Evolutionary conservation across 176 grass and related monocot species (phyloP), one percentile per base, ranked within the genome.

Genomic region (Urochloa ruziziensis): DNA sequence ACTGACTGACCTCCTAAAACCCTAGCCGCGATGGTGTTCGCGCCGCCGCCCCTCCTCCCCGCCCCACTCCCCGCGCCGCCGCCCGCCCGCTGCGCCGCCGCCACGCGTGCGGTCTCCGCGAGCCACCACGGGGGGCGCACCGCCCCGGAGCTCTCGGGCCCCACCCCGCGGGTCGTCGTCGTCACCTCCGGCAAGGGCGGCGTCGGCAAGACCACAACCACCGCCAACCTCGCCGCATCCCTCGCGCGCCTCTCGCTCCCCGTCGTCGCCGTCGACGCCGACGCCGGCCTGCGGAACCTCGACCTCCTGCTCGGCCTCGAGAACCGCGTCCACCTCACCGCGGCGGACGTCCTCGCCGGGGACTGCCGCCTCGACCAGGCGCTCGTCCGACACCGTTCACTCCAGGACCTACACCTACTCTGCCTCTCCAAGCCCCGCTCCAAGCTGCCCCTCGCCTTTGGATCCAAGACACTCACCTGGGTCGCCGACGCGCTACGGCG

Each of bases 331-430:
- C 84, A 99, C 88, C 94, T 86, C 71, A 98, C 96, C 34, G 96
- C 96, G 62, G 87, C 93, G 3, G 96, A 98, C 77, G 91, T 98
- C 64, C 91, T 98, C 85, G 84, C 92, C 6, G 96, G 96, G 7
- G 96, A 98, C 85, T 98, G 96, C 79, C 89, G 96, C 30, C 96
- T 98, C 73, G 96, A 98, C 79, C 96, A 98, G 86, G 93, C 96
- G 43, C 91, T 98, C 25, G 74, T 95, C 49, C 93, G 96, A 2
- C 91, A 98, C 85, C 96, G 96, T 28, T 83, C 93, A 42, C 94
- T 92, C 76, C 89, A 89, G 32, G 90, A 80, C 23, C 93, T 98
- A 17, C 93, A 88, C 47, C 87, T 98, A 3, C 96, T 98, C 77
- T 98, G 96, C 80, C 93, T 98, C 76, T 98, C 96, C 52, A 98